A percentile compares a stretch with the other conserved stretches of the same genome.
phyloP scores from a whole-genome alignment of 2,329 filamentous ascomycete genomes.

The Phialocephala sp. region DNA sequence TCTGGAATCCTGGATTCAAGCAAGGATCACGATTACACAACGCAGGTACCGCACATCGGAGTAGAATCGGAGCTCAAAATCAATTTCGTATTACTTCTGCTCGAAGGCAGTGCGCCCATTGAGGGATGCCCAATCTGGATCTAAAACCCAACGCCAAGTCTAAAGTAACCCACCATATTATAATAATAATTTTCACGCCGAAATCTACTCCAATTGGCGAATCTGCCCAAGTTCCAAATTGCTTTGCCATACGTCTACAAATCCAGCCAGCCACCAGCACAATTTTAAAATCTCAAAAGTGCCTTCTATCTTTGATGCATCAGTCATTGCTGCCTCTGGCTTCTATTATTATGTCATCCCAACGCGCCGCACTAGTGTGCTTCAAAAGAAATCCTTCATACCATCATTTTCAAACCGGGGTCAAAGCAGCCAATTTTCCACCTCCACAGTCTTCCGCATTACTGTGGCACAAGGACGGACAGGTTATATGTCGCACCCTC shows the following conservation, averaged over 20 bases:
- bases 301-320: no score
- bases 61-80: slow-evolving; percentile 1
- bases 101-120: not conserved
- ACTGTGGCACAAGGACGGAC: slow-evolving; percentile 44
- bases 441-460: not conserved
- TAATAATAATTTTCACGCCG: not conserved
- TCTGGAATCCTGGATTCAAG: not conserved
- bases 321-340: no score
- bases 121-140: slow-evolving; percentile 5
- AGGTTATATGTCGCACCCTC: slow-evolving; percentile 53
- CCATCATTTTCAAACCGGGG: no score
- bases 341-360: no score
- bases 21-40: not conserved
- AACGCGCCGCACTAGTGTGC: no score
- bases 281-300: no score
- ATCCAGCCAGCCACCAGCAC: not conserved
- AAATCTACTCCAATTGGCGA: not conserved
- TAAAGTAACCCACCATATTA: not conserved
- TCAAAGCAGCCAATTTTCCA: no score
- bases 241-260: not conserved
- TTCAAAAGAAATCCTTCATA: no score
- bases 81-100: slow-evolving; percentile 2
- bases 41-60: not conserved
- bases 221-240: not conserved
- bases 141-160: not conserved